Evolutionary conservation across 805 yeast species (phyloP).

Genomic region (Yarrowia sp.): DNA sequence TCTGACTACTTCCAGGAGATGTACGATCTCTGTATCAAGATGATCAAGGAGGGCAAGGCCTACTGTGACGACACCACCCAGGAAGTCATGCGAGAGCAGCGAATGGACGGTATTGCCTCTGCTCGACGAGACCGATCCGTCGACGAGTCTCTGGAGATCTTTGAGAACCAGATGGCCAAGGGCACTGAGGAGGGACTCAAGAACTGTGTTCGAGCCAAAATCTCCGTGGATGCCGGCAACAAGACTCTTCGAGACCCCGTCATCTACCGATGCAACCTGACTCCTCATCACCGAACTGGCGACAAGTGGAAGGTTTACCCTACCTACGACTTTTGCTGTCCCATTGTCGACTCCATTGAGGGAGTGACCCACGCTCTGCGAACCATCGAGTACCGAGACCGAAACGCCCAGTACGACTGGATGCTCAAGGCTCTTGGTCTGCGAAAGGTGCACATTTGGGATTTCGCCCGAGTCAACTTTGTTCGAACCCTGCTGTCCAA

Average conservation of each 20-base stretch:
- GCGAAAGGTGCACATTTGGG: constrained; percentile 96
- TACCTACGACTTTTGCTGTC: constrained; percentile 98
- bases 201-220: constrained; percentile 95
- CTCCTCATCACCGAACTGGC: constrained; percentile 98
- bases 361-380: constrained; percentile 98
- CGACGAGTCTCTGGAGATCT: constrained; percentile 85
- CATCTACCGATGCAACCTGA: constrained; percentile 92
- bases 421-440: constrained; percentile 74
- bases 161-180: constrained; percentile 81
- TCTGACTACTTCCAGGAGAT: constrained; percentile 90
- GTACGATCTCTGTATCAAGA: constrained; percentile 79
- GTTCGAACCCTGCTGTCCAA: constrained; percentile 92
- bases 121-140: constrained; percentile 88
- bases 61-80: constrained; percentile 95
- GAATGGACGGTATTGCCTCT: constrained; percentile 95
- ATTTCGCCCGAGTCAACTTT: constrained; percentile 95
- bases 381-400: constrained; percentile 97
- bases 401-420: constrained; percentile 98
- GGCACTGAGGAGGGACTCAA: constrained; percentile 91
- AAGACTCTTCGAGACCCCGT: constrained; percentile 98
- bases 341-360: constrained; percentile 90
- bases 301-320: constrained; percentile 93
- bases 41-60: constrained; percentile 95
- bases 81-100: constrained; percentile 96
- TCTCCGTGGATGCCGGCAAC: constrained; percentile 85